Evolutionary conservation across 2,329 filamentous ascomycete genomes (phyloP).

Genomic region (Monilinia polystroma): DNA sequence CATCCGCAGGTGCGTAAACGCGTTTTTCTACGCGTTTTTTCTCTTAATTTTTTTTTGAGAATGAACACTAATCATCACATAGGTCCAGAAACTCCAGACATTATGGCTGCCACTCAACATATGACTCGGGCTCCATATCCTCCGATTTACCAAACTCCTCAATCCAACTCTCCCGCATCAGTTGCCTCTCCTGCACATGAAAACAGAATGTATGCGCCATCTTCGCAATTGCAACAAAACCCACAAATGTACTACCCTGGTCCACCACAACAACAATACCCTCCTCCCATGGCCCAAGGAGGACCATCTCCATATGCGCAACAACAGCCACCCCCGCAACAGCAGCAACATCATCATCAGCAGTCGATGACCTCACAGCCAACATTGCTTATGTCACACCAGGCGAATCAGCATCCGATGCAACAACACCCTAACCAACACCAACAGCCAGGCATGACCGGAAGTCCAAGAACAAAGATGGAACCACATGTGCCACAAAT

Average conservation of each 20-base stretch:
- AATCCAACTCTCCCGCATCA: slow-evolving; percentile 91
- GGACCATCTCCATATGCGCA: slow-evolving; percentile 57
- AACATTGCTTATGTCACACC: slow-evolving; percentile 66
- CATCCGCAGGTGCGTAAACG: slow-evolving; percentile 68
- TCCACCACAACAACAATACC: slow-evolving; percentile 58
- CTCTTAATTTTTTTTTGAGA: neutral
- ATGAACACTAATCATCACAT: slow-evolving; percentile 27
- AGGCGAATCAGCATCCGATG: slow-evolving; percentile 55
- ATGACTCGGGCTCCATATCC: slow-evolving; percentile 74
- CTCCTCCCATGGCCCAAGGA: slow-evolving; percentile 63
- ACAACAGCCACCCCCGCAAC: slow-evolving; percentile 51
- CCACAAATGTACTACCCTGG: slow-evolving; percentile 69
- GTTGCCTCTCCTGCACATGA: slow-evolving; percentile 91
- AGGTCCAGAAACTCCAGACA: slow-evolving; percentile 57
- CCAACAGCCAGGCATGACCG: slow-evolving; percentile 57
- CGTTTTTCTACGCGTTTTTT: slow-evolving; percentile 27
- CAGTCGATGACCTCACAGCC: slow-evolving; percentile 64
- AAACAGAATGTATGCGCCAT: slow-evolving; percentile 81
- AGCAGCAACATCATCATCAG: slow-evolving; percentile 43
- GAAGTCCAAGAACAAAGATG: slow-evolving; percentile 63
- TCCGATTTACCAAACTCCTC: slow-evolving; percentile 87
- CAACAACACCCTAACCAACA: slow-evolving; percentile 57
- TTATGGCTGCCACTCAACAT: slow-evolving; percentile 67
- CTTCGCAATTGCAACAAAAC: slow-evolving; percentile 76
- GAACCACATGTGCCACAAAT: slow-evolving; percentile 63